Evolutionary conservation across 495 filamentous ascomycete genomes (phyloP), one percentile per base, ranked within the genome.

Genomic region (Hypoxylon perforatum): DNA sequence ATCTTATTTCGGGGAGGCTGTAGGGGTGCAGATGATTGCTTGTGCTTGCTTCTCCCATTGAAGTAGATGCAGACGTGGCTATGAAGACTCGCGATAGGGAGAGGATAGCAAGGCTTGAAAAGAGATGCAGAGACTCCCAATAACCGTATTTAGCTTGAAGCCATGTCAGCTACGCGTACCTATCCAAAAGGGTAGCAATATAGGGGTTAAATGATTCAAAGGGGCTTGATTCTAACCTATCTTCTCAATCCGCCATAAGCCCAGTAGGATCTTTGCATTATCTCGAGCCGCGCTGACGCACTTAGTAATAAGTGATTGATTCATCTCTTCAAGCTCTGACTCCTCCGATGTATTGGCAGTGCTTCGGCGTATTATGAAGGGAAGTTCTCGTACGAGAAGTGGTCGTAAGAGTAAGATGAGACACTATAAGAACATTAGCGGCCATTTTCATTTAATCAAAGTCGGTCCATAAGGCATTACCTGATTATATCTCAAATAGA

Each of bases 81-180:
- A 38, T 2, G 9, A 38, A 38, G 2, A 38, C 35, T 38, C 35
- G 35, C 35, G 35, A 38, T n/a, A 38, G 35, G 12, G 35, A 38
- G 35, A 52, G 25, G 3, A 33, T 35, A 38, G 51, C 30, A 38
- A 54, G 39, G 2, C n/a, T 23, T 9, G 51, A 54, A 39, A 54
- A 54, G 12, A 54, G 30, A 23, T 54, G 51, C 8, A 54, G n/a
- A 9, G 51, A 54, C 12, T 54, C 51, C 51, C 51, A 54, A 30
- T 38, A 38, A 4, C 30, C 51, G 15, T 21, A 38, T 38, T 54
- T 54, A 6, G 51, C 51, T 54, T 21, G 2, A 6, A 18, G 35
- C 8, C 17, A 23, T 14, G 25, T 38, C 10, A 52, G 19, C 25
- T 11, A 30, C 39, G 35, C 6, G 18, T 30, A 17, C 2, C 14